Percentiles rank a stretch among this genome's conserved stretches.
Conservation (phyloP, 331 rosid species). For the Spiraea crenata region DNA sequence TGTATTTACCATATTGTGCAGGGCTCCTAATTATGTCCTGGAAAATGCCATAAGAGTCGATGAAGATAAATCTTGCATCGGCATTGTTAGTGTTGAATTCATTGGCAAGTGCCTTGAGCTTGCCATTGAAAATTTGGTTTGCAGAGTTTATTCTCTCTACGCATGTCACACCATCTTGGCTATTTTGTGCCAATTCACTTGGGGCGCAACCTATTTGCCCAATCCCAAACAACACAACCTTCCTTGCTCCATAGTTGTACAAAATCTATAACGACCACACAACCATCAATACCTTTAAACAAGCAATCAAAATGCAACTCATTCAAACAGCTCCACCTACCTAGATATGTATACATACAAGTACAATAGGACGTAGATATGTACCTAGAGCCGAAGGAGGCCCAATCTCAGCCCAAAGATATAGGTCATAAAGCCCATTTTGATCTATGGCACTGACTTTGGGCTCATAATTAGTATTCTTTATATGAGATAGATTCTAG, state of each 20-base stretch:
- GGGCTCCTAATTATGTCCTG: slow-evolving; percentile 68
- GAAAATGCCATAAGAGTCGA: slow-evolving; percentile 71
- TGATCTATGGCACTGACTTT: not conserved
- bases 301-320: too few species aligned
- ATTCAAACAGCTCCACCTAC: not conserved
- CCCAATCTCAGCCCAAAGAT: not conserved
- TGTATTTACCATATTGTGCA: slow-evolving; percentile 57
- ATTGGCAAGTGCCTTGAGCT: slow-evolving; percentile 60
- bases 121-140: slow-evolving; percentile 64
- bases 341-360: not conserved
- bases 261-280: slow-evolving; percentile 33
- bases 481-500: not conserved
- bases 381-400: not conserved
- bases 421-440: not conserved
- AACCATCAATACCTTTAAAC: too few species aligned
- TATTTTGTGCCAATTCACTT: slow-evolving; percentile 66
- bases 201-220: slow-evolving; percentile 96
- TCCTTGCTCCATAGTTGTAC: slow-evolving; percentile 84
- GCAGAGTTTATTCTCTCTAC: slow-evolving; percentile 68
- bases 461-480: not conserved
- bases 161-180: slow-evolving; percentile 76
- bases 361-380: too few species aligned
- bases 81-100: slow-evolving; percentile 54
- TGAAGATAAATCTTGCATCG: slow-evolving; percentile 63
- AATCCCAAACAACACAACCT: slow-evolving; percentile 72